Base-by-base conservation (phyloP, 2,329 filamentous ascomycete species). In the Penicillium sp. region DNA sequence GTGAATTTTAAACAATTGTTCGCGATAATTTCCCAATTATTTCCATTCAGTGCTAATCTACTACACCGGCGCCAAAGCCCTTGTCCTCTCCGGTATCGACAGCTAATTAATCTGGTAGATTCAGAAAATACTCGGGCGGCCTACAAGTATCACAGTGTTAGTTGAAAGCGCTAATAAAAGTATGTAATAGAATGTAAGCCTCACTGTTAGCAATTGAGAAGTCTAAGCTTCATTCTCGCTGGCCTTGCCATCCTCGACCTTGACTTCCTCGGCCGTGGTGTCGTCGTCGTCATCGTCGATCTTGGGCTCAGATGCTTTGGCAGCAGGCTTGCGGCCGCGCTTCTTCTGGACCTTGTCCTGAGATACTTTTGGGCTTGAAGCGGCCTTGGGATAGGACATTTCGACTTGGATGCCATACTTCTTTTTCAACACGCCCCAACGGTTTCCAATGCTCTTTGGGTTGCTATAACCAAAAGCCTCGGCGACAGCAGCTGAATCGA, bases 401-500 rank as follows among this genome's bases (percentile, higher is more conserved):
- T 58, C 55, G 3, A 55, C 6, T 16, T 30, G 22, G 45, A 76
- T 58, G 5, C 64, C 63, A 46, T 70, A 70, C 16, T 67, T 66
- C 52, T 73, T 73, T 22, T 68, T 65, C 10, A 76, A 33, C 1
- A 52, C 26, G 22, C 70, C 61, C 33, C 72, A 68, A 13, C 73
- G 68, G 53, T 76, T 76, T 1, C 62, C 68, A 6, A 69, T 70
- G 0, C 70, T 74, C 6, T 52, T 60, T 13, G 65, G 58, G 54
- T 75, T 75, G 55, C 56, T 67, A 57, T 76, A 75, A 0, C 63
- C 65, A 7, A 76, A 38, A 0, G 64, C 63, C 10, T 58, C 48
- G 7, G 68, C 71, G 13, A 75, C 71, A 1, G 63, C 64, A 16
- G 35, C 38, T 25, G 73, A 60, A 35, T 74, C 71, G 19, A 76